Conservation (phyloP, 805 yeast genomes). For the Lipomyces starkeyi region DNA sequence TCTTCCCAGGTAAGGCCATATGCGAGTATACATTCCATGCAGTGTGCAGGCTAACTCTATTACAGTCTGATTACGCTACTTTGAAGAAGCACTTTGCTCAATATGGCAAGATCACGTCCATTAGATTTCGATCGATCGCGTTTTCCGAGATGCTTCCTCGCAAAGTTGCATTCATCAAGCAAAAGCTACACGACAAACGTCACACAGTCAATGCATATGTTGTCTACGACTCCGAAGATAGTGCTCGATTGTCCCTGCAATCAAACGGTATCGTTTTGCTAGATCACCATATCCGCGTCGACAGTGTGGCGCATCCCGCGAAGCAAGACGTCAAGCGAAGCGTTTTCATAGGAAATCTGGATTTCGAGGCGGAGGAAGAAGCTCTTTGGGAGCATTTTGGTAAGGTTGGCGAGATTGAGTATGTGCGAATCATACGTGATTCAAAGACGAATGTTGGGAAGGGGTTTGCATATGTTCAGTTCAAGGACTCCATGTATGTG, state of each 20-base stretch:
- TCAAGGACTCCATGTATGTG: slow-evolving; percentile 67
- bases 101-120: slow-evolving; percentile 66
- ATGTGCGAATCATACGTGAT: slow-evolving; percentile 90
- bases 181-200: slow-evolving; percentile 74
- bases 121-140: slow-evolving; percentile 91
- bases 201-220: slow-evolving; percentile 88
- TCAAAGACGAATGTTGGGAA: slow-evolving; percentile 93
- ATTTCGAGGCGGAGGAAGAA: slow-evolving; percentile 92
- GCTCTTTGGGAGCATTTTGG: slow-evolving; percentile 79
- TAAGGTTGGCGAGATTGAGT: slow-evolving; percentile 74
- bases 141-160: slow-evolving; percentile 87
- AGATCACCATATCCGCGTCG: slow-evolving; percentile 83
- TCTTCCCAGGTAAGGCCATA: slow-evolving; percentile 3
- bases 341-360: slow-evolving; percentile 90
- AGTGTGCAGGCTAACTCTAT: background rate
- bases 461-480: slow-evolving; percentile 96
- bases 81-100: slow-evolving; percentile 29
- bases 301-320: slow-evolving; percentile 90
- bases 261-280: slow-evolving; percentile 73
- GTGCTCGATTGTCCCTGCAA: slow-evolving; percentile 50
- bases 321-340: slow-evolving; percentile 82
- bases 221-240: slow-evolving; percentile 65
- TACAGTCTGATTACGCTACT: slow-evolving; percentile 15
- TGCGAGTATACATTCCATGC: background rate
- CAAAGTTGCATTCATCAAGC: slow-evolving; percentile 85